phyloP scores from a whole-genome alignment of 805 yeast species.

The Candida caryicola region DNA sequence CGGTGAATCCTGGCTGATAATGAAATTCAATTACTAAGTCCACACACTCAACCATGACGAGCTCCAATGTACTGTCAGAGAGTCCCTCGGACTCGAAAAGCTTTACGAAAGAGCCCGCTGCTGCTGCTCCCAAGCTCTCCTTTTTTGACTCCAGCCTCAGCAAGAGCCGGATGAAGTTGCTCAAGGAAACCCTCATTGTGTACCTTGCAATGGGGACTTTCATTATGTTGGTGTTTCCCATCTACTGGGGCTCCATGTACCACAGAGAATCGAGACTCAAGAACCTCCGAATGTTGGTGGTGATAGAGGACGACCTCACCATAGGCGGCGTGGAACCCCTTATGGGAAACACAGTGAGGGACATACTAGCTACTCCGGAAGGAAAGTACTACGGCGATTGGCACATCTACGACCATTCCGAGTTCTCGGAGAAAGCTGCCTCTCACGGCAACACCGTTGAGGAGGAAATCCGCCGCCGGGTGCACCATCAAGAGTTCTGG shows the following conservation, averaged over 20 bases:
- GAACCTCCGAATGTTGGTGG: conserved; percentile 37
- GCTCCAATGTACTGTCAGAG: no score
- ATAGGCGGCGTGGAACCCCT: conserved; percentile 22
- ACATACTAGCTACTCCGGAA: conserved; percentile 10
- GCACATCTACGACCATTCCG: conserved; percentile 21
- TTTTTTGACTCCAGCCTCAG: no score
- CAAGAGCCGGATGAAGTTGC: no score
- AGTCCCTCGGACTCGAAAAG: no score
- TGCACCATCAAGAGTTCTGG: conserved; percentile 32
- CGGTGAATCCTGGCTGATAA: no score
- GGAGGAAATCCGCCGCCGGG: conserved; percentile 16
- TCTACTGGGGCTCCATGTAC: conserved; percentile 43
- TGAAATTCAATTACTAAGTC: no score
- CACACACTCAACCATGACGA: no score
- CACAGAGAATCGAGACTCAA: conserved; percentile 24
- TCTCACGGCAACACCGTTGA: conserved; percentile 18
- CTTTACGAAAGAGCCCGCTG: no score
- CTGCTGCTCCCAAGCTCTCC: no score
- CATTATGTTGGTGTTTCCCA: conserved; percentile 32
- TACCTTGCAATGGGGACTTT: conserved; percentile 24
- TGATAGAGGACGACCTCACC: conserved; percentile 29
- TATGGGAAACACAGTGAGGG: conserved; percentile 25
- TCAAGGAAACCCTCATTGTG: no score
- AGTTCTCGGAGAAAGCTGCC: conserved; percentile 27
- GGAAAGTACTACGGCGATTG: conserved; percentile 26